Percentiles rank a stretch among this genome's conserved stretches.
Evolutionary conservation across 305 asterid genomes (phyloP).

Genomic region (Fraxinus ornus): DNA sequence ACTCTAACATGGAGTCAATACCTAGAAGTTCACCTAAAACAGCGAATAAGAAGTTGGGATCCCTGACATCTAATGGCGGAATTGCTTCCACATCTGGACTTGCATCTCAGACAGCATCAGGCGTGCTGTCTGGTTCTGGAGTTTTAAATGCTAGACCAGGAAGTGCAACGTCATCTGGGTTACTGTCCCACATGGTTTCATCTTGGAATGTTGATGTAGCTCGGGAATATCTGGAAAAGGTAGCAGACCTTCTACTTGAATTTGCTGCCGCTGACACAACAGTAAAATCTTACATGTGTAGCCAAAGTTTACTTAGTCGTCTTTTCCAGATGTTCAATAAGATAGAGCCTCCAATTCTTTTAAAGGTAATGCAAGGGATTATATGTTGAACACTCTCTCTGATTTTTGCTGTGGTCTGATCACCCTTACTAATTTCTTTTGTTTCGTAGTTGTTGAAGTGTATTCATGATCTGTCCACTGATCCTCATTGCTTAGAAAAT

Average conservation of each 20-base stretch:
- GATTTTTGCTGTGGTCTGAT: conserved; percentile 10
- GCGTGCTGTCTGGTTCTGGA: conserved; percentile 96
- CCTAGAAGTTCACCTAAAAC: conserved; percentile 73
- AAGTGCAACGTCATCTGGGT: conserved; percentile 95
- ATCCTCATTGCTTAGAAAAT: conserved; percentile 93
- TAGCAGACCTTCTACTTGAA: conserved; percentile 96
- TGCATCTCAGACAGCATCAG: conserved; percentile 86
- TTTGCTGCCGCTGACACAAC: conserved; percentile 92
- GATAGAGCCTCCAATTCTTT: conserved; percentile 92
- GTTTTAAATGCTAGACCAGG: conserved; percentile 96
- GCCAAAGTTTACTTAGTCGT: conserved; percentile 97
- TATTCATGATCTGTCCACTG: conserved; percentile 90
- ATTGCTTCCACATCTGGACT: conserved; percentile 60
- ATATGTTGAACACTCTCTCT: conserved; percentile 14
- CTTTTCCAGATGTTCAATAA: conserved; percentile 98
- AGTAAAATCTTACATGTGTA: conserved; percentile 92
- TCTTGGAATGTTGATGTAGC: conserved; percentile 97
- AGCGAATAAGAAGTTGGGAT: conserved; percentile 68
- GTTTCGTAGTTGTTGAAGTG: conserved; percentile 78
- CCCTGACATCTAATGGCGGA: conserved; percentile 54
- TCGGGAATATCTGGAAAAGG: conserved; percentile 91
- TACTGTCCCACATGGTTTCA: conserved; percentile 77
- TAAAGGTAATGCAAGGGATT: conserved; percentile 57
- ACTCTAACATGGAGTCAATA: conserved; percentile 58
- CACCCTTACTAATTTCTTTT: conserved; percentile 23